Conservation (phyloP, 1,139 yeast genomes). For the Pichia sp. region DNA sequence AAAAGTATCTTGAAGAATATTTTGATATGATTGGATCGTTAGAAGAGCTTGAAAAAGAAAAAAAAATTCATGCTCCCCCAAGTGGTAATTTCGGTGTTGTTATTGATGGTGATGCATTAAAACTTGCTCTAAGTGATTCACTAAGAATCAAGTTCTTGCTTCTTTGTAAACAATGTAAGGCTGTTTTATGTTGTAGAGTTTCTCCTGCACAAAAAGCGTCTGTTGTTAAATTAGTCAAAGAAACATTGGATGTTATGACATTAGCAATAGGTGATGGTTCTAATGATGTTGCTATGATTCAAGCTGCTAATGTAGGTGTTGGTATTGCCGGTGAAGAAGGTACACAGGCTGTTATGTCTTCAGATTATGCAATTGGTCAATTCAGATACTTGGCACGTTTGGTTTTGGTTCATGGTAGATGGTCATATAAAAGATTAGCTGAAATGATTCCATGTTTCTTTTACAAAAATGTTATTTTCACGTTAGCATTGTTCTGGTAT, state of each 20-base stretch:
- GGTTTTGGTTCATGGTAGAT: conserved; percentile 86
- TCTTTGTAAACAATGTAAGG: conserved; percentile 86
- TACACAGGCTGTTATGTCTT: conserved; percentile 95
- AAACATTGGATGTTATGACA: conserved; percentile 76
- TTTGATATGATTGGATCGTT: conserved; percentile 59
- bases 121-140: conserved; percentile 55
- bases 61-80: conserved; percentile 71
- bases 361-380: conserved; percentile 95
- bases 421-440: conserved; percentile 87
- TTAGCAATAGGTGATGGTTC: conserved; percentile 97
- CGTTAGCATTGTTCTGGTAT: conserved; percentile 87
- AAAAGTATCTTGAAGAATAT: conserved; percentile 52
- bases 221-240: conserved; percentile 84
- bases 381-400: conserved; percentile 76
- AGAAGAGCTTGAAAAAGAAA: conserved; percentile 57
- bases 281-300: conserved; percentile 98
- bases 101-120: conserved; percentile 89
- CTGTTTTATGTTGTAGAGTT: conserved; percentile 93
- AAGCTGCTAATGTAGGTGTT: conserved; percentile 95
- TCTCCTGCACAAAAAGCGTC: conserved; percentile 97
- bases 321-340: conserved; percentile 99
- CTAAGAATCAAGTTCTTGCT: conserved; percentile 63
- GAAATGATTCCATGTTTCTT: conserved; percentile 95
- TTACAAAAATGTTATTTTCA: conserved; percentile 85
- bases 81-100: conserved; percentile 71